Base-by-base conservation (phyloP, 1,284 basidiomycete genomes). In the Rhodotorula sp. region DNA sequence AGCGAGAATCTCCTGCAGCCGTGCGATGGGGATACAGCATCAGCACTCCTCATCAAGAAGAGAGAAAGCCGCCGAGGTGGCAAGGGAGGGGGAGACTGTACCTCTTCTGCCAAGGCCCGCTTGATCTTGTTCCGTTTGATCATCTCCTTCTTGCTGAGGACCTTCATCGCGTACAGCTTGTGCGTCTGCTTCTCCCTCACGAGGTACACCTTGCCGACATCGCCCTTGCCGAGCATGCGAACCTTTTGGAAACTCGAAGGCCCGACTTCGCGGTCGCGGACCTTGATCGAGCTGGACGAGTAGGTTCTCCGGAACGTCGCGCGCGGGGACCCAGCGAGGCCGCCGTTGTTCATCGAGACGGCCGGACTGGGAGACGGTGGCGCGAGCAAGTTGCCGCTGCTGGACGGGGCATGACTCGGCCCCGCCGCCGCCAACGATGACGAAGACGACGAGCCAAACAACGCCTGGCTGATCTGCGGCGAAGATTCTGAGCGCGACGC, bases 51-150 rank as follows among this genome's bases (percentile, higher is more conserved):
- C 38, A 14, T 43, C 34, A 34, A 34, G 34, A 8, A 34, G 34
- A 34, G 34, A 34, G 34, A 43, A 43, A 43, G 38, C 38, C 10
- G 38, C 38, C 10, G 10, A 43, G 38, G 38, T 43, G 38, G 38
- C 14, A 43, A 43, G 38, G 38, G 38, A 18, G 12, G 18, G 6
- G 19, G 3, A 55, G 10, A 63, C 78, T 67, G 38, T 43, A 81
- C 80, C 83, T 97, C 94, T 83, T 97, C 94, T 14, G 94, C 95
- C 77, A 97, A 82, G 21, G 94, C 94, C 73, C 94, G 89, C 82
- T 97, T 97, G 84, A 97, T 95, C 85, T 97, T 97, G 85, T 95
- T 95, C 77, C 94, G 88, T 83, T 95, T 92, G 82, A 97, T 93
- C 94, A 97, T 97, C 84, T 97, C 94, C 85, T 90, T 92, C 84